Evolutionary conservation across 495 filamentous ascomycete species (phyloP).

Genomic region (Hamigera avellanea): DNA sequence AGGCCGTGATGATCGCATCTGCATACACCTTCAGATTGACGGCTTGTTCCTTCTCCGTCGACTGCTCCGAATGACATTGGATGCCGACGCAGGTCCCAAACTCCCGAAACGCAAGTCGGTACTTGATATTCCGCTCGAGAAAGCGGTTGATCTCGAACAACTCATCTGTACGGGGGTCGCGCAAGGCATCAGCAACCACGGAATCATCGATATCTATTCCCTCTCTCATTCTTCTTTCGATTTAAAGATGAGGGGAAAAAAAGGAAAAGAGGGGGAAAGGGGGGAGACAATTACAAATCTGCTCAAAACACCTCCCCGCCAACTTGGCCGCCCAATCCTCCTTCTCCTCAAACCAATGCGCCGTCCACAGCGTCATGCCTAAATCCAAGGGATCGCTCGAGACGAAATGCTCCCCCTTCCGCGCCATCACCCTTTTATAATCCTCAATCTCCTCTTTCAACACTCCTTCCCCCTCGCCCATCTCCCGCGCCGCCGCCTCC

Average conservation of each 20-base stretch:
- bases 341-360: conserved; percentile 42
- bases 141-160: conserved; percentile 30
- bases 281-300: conserved; percentile 21
- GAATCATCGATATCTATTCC: too few relatives aligned
- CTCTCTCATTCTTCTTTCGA: too few relatives aligned
- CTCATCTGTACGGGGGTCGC: conserved; percentile 18
- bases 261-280: not conserved
- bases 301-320: conserved; percentile 29
- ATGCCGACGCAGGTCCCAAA: conserved; percentile 50
- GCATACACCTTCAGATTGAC: conserved; percentile 28
- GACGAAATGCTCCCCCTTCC: conserved; percentile 35
- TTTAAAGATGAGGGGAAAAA: not conserved
- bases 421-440: conserved; percentile 44
- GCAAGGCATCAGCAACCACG: conserved; percentile 2
- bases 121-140: conserved; percentile 26
- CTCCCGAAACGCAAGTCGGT: conserved; percentile 51
- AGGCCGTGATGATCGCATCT: conserved; percentile 37
- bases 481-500: conserved; percentile 27
- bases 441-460: conserved; percentile 44
- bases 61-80: conserved; percentile 32
- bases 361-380: conserved; percentile 56
- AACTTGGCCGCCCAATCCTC: conserved; percentile 41
- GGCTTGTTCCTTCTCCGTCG: conserved; percentile 27
- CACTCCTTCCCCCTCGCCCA: conserved; percentile 11
- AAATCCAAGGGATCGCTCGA: conserved; percentile 48